A percentile compares a stretch with the other conserved stretches of the same genome.
Conservation (phyloP, 352 stramenopile species). For the Globisporangium apiculatum region DNA sequence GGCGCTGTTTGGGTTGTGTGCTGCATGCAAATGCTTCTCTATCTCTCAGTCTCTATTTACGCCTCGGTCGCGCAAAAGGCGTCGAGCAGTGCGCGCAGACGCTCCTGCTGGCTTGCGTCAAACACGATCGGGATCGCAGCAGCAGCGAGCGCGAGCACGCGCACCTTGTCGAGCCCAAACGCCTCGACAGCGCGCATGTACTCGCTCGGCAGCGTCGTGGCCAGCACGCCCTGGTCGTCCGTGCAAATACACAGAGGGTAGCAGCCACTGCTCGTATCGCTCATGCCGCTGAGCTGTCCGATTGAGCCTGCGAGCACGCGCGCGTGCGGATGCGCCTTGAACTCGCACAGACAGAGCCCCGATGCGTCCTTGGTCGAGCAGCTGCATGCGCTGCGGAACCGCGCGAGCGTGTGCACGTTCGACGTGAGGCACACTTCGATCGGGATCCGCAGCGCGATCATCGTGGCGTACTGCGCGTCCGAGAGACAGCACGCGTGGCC, state of each 20-base stretch:
- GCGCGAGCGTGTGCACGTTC: slow-evolving; percentile 90
- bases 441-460: slow-evolving; percentile 69
- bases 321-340: slow-evolving; percentile 78
- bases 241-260: slow-evolving; percentile 90
- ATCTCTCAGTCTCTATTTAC: no score
- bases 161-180: slow-evolving; percentile 52
- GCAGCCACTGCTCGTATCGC: neutral
- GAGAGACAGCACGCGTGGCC: slow-evolving; percentile 88
- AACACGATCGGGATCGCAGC: slow-evolving; percentile 57
- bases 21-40: no score
- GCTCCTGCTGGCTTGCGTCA: slow-evolving; percentile 25
- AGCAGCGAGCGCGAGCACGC: slow-evolving; percentile 34
- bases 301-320: slow-evolving; percentile 34
- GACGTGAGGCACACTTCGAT: slow-evolving; percentile 93
- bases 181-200: slow-evolving; percentile 72
- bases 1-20: no score
- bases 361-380: slow-evolving; percentile 37
- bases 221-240: slow-evolving; percentile 90
- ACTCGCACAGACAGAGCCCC: slow-evolving; percentile 51
- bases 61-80: slow-evolving; percentile 2
- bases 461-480: slow-evolving; percentile 54
- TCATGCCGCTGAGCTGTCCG: neutral
- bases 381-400: slow-evolving; percentile 39
- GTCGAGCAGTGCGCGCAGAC: slow-evolving; percentile 21
- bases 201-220: slow-evolving; percentile 86